Conservation (phyloP, 768 basidiomycete genomes). For the Tulasnella sp. region DNA sequence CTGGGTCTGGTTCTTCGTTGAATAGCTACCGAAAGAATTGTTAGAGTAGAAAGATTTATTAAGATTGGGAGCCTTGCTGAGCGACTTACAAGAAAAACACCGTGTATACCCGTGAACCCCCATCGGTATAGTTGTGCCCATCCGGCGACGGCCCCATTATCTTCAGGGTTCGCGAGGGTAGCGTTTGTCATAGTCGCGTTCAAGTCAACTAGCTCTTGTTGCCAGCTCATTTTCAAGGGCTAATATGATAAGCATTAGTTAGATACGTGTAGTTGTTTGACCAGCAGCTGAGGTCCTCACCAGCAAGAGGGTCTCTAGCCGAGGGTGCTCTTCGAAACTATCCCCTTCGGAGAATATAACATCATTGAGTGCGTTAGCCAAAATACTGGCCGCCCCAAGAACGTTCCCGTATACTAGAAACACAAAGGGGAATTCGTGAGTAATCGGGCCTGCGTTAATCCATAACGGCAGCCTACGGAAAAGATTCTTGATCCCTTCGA, state of each 20-base stretch:
- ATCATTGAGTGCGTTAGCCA: not conserved
- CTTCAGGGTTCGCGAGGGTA: not conserved
- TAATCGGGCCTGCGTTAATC: no score
- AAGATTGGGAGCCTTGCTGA: not conserved
- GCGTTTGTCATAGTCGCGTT: not conserved
- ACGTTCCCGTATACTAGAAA: not conserved
- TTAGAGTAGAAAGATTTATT: not conserved
- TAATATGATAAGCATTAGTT: not conserved
- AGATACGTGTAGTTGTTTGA: not conserved
- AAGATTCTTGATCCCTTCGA: slow-evolving; percentile 19
- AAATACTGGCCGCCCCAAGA: not conserved
- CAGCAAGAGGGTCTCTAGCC: not conserved
- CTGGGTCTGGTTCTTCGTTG: not conserved
- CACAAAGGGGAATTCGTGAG: not conserved
- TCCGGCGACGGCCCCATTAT: not conserved
- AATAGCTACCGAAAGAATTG: not conserved
- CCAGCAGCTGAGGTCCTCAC: not conserved
- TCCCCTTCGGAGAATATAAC: no score
- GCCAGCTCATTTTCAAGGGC: slow-evolving; percentile 3
- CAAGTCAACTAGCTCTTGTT: not conserved
- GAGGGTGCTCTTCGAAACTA: not conserved
- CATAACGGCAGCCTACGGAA: not conserved
- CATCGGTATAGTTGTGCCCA: not conserved
- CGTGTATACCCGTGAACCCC: not conserved
- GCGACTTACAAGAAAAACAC: not conserved